Base-by-base conservation (phyloP, 139 green algal species). In the Auxenochlorella pyrenoidosa region DNA sequence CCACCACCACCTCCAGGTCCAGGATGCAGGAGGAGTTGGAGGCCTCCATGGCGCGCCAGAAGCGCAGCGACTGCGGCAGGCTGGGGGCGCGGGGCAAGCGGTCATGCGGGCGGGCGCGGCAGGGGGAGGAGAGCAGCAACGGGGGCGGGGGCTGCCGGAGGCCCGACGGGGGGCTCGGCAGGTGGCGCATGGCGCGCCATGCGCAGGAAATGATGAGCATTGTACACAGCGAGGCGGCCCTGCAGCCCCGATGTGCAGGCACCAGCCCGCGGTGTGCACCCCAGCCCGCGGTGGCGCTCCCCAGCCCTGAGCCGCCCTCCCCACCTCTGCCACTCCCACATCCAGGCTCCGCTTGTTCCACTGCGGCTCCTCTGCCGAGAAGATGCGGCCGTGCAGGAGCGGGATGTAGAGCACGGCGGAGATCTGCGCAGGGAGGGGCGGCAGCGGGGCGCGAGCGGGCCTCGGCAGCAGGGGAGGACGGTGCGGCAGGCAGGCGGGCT, bases 1-100 rank as follows among this genome's bases (percentile, higher is more conserved):
- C 88, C 59, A 66, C 79, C 65, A 91, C 88, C 58, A 91, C 78
- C 84, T 91, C 88, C 73, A 91, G 38, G 40, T 91, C 88, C 38
- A 91, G 77, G 54, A 89, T 84, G 79, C 88, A 91, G 44, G 60
- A 32, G 43, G 54, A 44, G 82, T 32, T 34, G 82, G 32, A 68
- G n/a, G 82, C 66, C 66, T 86, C 82, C 65, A 79, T 68, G 13
- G 41, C 44, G 16, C 22, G 18, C 21, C 44, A 79, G 34, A 86
- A 86, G 41, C 65, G 78, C 43, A 86, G 51, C 1, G 82, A 47
- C 82, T 86, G 81, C 58, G 36, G 15, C 15, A 36, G n/a, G 43
- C 5, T 6, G 44, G 73, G 24, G 28, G 38, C 24, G 75, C 3
- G 54, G 22, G 24, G 58, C 58, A 4, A 36, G 10, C 28, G 30